Conservation (phyloP, 2,329 filamentous ascomycete species). For the Phialophora tarda region DNA sequence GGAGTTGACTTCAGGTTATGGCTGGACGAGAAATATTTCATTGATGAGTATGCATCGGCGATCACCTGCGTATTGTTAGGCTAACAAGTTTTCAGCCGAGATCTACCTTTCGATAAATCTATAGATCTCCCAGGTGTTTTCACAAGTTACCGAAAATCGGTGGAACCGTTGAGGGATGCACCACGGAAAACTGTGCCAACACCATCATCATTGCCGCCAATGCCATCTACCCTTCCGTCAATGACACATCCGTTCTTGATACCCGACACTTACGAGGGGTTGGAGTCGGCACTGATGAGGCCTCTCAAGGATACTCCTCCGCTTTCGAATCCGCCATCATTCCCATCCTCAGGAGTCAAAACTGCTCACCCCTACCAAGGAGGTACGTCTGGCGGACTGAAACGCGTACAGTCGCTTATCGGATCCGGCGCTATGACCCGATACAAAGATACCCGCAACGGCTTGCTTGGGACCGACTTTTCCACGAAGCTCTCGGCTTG, state of each 20-base stretch:
- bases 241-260: constrained; percentile 69
- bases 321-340: constrained; percentile 56
- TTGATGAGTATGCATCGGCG: constrained; percentile 71
- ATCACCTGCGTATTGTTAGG: not conserved
- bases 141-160: constrained; percentile 73
- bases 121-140: constrained; percentile 74
- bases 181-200: constrained; percentile 64
- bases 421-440: constrained; percentile 63
- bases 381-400: constrained; percentile 66
- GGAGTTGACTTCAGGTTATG: constrained; percentile 68
- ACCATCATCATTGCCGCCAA: constrained; percentile 63
- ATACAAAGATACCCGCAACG: constrained; percentile 75
- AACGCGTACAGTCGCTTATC: constrained; percentile 67
- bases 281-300: constrained; percentile 61
- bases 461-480: constrained; percentile 71
- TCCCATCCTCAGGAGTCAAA: constrained; percentile 56
- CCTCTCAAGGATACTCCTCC: constrained; percentile 61
- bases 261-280: constrained; percentile 59
- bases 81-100: constrained; percentile 59
- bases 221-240: constrained; percentile 62
- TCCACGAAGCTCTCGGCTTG: constrained; percentile 78
- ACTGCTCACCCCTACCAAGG: constrained; percentile 72
- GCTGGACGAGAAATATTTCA: constrained; percentile 77
- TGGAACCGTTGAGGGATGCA: constrained; percentile 71
- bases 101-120: constrained; percentile 64